A percentile compares a stretch with the other conserved stretches of the same genome.
phyloP scores from a whole-genome alignment of 2,329 filamentous ascomycete genomes.

The Cercospora beticola region DNA sequence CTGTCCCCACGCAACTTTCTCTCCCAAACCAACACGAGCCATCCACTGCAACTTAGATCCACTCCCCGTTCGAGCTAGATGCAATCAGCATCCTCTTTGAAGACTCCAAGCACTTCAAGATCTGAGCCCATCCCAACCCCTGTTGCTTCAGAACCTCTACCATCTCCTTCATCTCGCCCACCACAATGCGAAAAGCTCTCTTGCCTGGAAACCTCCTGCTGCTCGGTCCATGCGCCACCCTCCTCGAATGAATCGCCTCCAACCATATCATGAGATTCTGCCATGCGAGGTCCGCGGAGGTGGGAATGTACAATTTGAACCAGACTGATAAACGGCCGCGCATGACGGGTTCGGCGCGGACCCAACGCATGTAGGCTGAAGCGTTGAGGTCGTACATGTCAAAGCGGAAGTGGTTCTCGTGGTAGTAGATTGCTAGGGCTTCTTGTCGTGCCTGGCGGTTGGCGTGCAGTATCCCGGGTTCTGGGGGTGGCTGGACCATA shows the following conservation, averaged over 20 bases:
- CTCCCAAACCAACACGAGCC: neutral
- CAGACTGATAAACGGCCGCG: conserved; percentile 5
- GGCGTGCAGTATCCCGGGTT: conserved; percentile 8
- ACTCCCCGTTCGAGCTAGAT: neutral
- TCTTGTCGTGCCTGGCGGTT: conserved; percentile 21
- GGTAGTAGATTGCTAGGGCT: conserved; percentile 19
- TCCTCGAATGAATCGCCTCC: neutral
- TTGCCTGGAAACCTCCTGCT: neutral
- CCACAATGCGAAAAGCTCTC: conserved; percentile 5
- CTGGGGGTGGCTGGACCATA: neutral
- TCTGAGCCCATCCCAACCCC: neutral
- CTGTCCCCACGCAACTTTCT: neutral
- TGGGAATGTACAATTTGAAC: conserved; percentile 4
- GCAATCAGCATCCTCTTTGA: conserved; percentile 5
- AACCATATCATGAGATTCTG: conserved; percentile 5
- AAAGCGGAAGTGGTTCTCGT: conserved; percentile 23
- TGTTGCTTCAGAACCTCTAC: neutral
- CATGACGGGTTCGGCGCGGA: neutral
- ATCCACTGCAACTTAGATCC: conserved; percentile 37
- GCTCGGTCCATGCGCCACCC: conserved; percentile 1
- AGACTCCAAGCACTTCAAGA: neutral
- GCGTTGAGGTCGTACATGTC: conserved; percentile 10
- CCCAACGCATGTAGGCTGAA: conserved; percentile 4
- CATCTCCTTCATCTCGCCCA: conserved; percentile 12
- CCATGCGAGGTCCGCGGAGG: neutral